A percentile compares a stretch with the other conserved stretches of the same genome.
Evolutionary conservation across 495 filamentous ascomycete genomes (phyloP).

Genomic region (Glonium stellatum): DNA sequence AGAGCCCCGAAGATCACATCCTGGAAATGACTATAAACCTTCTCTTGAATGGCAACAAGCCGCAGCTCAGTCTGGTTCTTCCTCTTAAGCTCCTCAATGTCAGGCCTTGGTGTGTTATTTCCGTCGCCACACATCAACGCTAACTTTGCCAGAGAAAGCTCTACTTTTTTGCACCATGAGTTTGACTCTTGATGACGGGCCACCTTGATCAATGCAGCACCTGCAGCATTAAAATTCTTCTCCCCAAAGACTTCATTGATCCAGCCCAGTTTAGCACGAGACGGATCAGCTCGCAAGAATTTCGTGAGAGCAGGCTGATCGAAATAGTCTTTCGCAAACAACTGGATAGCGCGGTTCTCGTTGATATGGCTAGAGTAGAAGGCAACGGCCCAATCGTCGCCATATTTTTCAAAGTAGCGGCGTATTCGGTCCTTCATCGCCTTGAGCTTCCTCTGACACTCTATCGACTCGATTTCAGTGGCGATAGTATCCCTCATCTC

Average conservation of each 20-base stretch:
- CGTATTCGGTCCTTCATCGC: slow-evolving; percentile 23
- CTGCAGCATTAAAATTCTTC: slow-evolving; percentile 63
- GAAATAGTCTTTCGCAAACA: slow-evolving; percentile 58
- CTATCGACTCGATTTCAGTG: slow-evolving; percentile 22
- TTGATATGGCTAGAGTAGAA: slow-evolving; percentile 71
- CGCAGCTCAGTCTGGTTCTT: slow-evolving; percentile 49
- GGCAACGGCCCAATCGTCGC: slow-evolving; percentile 68
- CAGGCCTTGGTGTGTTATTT: slow-evolving; percentile 30
- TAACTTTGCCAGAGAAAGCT: slow-evolving; percentile 82
- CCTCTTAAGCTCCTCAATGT: slow-evolving; percentile 8
- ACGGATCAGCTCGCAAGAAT: slow-evolving; percentile 62
- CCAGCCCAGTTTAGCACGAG: slow-evolving; percentile 77
- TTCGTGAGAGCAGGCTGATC: slow-evolving; percentile 61
- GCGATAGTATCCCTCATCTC: slow-evolving; percentile 6
- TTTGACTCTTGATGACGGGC: slow-evolving; percentile 62
- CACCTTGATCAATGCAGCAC: slow-evolving; percentile 55
- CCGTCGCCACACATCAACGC: slow-evolving; percentile 57
- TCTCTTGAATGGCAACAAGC: slow-evolving; percentile 66
- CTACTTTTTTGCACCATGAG: slow-evolving; percentile 82
- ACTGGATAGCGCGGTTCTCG: slow-evolving; percentile 52
- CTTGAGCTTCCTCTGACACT: slow-evolving; percentile 18
- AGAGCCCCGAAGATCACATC: slow-evolving; percentile 58
- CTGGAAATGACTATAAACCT: slow-evolving; percentile 54
- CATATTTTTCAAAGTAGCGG: slow-evolving; percentile 38
- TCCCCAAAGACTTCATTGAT: slow-evolving; percentile 77